These are phyloP conservation scores for Cytospora leucostoma DNA, from an alignment of 2,329 filamentous ascomycete species.

Conservation along the genomic window DNA sequence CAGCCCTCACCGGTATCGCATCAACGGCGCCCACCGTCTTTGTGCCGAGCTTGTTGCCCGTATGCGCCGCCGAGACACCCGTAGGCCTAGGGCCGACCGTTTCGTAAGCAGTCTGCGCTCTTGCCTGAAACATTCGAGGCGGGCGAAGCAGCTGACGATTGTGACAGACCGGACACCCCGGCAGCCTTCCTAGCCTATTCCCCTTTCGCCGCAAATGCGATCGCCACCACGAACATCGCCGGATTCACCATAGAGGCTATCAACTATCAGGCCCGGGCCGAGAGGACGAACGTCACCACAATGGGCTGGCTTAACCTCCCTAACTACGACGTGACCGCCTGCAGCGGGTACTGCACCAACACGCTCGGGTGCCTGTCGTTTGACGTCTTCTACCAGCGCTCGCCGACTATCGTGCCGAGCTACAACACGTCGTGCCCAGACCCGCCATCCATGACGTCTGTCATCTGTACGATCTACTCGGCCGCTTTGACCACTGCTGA, in stretches of 20 bases:
- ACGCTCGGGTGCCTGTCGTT: constrained; percentile 5
- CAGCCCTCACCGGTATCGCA: not conserved
- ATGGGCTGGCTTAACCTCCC: constrained; percentile 8
- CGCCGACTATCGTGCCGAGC: constrained; percentile 13
- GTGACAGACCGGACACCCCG: not conserved
- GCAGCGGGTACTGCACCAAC: constrained; percentile 3
- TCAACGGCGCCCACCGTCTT: not conserved
- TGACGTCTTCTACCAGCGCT: constrained; percentile 16
- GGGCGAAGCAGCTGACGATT: not conserved
- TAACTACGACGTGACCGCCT: not conserved
- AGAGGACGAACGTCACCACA: not conserved
- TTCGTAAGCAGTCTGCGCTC: not conserved
- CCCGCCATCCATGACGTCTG: constrained; percentile 11
- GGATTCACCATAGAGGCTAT: constrained; percentile 1
- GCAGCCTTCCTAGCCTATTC: not conserved
- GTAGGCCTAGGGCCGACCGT: not conserved
- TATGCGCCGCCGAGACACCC: not conserved
- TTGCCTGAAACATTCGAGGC: not conserved
- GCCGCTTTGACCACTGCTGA: not conserved
- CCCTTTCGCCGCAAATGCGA: not conserved
- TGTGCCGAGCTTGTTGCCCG: not conserved
- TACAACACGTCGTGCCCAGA: not conserved
- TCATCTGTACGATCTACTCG: constrained; percentile 9
- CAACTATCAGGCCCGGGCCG: constrained; percentile 3
- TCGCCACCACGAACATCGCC: not conserved